These are phyloP conservation scores for Zygoascus hellenicus DNA, from an alignment of 1,139 yeast species.

Conservation along the genomic window DNA sequence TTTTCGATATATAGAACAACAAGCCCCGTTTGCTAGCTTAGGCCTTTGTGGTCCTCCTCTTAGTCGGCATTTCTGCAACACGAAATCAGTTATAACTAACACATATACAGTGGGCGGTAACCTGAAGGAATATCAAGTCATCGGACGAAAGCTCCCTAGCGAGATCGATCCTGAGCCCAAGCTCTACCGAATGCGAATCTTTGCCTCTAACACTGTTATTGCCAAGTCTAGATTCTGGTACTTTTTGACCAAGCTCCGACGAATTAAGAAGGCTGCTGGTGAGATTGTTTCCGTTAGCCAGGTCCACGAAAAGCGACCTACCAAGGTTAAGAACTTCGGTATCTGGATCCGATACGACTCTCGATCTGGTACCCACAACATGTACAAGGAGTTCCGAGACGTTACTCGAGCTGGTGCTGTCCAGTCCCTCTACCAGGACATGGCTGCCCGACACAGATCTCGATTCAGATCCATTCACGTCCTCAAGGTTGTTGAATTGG, in stretches of 20 bases:
- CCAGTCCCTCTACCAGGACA: conserved; percentile 97
- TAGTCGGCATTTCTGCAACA: not conserved
- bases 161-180: conserved; percentile 99
- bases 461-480: conserved; percentile 99
- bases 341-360: conserved; percentile 99
- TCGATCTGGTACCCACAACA: conserved; percentile 99
- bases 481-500: conserved; percentile 94
- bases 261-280: conserved; percentile 99
- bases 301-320: conserved; percentile 93
- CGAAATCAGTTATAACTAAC: not conserved
- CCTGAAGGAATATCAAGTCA: conserved; percentile 99
- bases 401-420: conserved; percentile 99
- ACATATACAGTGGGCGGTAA: conserved; percentile 41
- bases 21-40: not conserved
- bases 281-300: conserved; percentile 92
- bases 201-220: conserved; percentile 98
- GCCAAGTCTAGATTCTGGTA: conserved; percentile 99
- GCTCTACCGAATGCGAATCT: conserved; percentile 99
- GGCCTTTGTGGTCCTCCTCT: not conserved
- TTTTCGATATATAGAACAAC: not conserved
- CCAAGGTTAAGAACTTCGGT: conserved; percentile 99
- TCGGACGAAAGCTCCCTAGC: conserved; percentile 99
- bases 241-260: conserved; percentile 98
- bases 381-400: conserved; percentile 99
- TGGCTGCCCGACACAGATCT: conserved; percentile 99